Evolutionary conservation across 345 rosid species (phyloP).

Genomic region (Lumnitzera racemosa): DNA sequence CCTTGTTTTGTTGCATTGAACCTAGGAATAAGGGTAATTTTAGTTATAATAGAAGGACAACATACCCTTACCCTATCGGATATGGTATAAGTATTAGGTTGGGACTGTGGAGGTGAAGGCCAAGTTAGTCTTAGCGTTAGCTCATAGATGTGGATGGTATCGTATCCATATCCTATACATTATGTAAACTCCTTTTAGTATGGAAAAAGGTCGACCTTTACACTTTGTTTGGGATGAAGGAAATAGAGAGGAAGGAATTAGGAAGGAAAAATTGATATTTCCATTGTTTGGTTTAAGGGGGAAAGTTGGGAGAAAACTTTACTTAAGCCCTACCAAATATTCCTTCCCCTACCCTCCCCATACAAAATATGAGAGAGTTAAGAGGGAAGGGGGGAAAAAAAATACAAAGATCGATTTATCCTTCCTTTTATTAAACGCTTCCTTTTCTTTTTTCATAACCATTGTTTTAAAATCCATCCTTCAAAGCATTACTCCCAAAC

Average conservation of each 20-base stretch:
- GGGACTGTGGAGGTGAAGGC: conserved; percentile 99
- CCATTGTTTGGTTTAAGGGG: no score
- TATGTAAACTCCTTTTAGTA: conserved; percentile 58
- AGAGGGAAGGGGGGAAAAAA: no score
- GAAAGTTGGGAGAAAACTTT: no score
- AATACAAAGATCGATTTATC: no score
- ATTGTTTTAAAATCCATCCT: no score
- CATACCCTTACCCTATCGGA: conserved; percentile 94
- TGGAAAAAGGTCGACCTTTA: conserved; percentile 40
- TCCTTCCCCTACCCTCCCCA: no score
- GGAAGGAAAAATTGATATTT: conserved; percentile 13
- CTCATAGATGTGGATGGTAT: conserved; percentile 54
- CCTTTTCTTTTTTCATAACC: no score
- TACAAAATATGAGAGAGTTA: no score
- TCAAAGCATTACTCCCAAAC: no score
- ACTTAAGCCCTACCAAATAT: no score
- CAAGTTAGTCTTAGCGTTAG: conserved; percentile 97
- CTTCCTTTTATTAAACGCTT: no score
- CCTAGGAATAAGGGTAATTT: conserved; percentile 71
- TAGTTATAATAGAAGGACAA: conserved; percentile 94
- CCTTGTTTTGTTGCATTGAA: conserved; percentile 85
- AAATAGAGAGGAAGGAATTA: conserved; percentile 46
- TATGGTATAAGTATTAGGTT: conserved; percentile 97
- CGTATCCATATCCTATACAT: conserved; percentile 86
- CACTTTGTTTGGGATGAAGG: conserved; percentile 40